These are phyloP conservation scores for Pseudevernia furfuracea DNA, from an alignment of 495 filamentous ascomycete species.

Conservation along the genomic window DNA sequence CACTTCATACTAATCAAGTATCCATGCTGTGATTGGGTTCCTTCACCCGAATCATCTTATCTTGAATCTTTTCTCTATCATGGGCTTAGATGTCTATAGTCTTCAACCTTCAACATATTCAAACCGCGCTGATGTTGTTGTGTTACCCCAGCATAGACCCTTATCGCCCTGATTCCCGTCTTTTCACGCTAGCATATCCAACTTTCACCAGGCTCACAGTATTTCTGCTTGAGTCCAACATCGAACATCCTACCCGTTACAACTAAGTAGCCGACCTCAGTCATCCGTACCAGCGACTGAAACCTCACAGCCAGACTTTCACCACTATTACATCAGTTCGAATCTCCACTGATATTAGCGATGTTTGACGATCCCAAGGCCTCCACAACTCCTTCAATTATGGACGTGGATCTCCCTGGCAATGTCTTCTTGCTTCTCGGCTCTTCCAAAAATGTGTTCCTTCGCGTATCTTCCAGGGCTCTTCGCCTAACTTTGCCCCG, in stretches of 20 bases:
- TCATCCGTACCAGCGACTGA: no score
- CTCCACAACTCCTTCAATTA: conserved; percentile 6
- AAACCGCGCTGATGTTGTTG: neutral
- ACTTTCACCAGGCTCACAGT: neutral
- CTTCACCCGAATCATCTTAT: neutral
- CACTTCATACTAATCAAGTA: neutral
- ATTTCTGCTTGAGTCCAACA: neutral
- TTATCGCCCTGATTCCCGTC: no score
- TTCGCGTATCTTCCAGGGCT: no score
- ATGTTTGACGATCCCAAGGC: no score
- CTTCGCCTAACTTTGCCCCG: no score
- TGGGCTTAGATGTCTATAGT: neutral
- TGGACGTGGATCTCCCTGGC: no score
- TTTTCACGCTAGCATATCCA: no score
- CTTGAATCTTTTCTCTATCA: neutral
- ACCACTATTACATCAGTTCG: neutral
- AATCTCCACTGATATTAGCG: no score
- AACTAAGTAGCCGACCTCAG: no score
- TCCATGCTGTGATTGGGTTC: neutral
- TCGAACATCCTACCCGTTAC: neutral
- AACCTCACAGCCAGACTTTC: neutral
- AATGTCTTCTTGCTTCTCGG: no score
- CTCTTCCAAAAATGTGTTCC: no score
- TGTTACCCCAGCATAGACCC: no score
- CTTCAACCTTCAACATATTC: neutral